phyloP scores from a whole-genome alignment of 306 rosid species.

The Quercus wislizeni region DNA sequence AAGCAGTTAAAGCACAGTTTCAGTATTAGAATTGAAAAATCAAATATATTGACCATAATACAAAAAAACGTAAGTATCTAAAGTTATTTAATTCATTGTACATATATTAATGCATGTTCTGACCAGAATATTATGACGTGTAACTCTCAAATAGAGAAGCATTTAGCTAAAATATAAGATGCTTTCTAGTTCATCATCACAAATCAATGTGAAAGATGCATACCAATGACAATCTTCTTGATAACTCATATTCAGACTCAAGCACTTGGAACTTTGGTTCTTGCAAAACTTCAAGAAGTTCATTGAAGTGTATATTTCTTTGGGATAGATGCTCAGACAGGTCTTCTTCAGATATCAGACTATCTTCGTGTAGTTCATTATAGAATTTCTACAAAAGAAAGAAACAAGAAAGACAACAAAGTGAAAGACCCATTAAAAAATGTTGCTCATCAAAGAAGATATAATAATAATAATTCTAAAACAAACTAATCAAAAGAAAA shows the following conservation, averaged over 20 bases:
- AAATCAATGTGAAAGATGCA: conserved; percentile 25
- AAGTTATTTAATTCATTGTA: not conserved
- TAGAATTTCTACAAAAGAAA: conserved; percentile 48
- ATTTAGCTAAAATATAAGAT: not conserved
- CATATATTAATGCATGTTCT: not conserved
- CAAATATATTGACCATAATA: not conserved
- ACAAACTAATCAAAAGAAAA: not conserved
- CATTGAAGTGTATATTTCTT: conserved; percentile 31
- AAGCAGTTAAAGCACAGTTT: not conserved
- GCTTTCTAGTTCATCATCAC: not conserved
- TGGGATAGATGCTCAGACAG: conserved; percentile 47
- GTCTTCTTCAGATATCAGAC: conserved; percentile 33
- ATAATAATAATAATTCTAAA: conserved; percentile 9
- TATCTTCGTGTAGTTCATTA: conserved; percentile 36
- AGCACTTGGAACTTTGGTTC: conserved; percentile 61
- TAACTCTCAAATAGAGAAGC: not conserved
- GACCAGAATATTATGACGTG: not conserved
- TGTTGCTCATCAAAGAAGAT: conserved; percentile 10
- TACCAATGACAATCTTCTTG: conserved; percentile 62
- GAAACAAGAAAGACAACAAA: not conserved
- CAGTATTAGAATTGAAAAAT: not conserved
- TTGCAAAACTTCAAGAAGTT: conserved; percentile 58
- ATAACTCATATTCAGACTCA: conserved; percentile 65
- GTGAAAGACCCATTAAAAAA: not conserved
- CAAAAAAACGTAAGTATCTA: not conserved